Evolutionary conservation across 129 eudicot genomes (phyloP).

Genomic region (Cynara cardunculus): DNA sequence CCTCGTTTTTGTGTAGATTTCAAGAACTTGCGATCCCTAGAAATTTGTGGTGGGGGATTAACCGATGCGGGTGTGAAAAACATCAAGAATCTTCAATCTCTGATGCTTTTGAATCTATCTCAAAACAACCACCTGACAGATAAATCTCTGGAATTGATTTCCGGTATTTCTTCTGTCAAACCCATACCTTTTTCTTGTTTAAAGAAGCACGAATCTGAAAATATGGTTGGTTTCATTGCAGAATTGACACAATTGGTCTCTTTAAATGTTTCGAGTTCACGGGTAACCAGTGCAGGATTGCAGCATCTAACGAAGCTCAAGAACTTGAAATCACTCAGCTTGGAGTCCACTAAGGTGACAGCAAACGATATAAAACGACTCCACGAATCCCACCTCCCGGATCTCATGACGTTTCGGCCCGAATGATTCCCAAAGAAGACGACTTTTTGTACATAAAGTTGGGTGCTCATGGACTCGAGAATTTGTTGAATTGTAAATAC

Average conservation of each 20-base stretch:
- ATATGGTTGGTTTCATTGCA: slow-evolving; percentile 22
- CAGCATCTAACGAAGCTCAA: slow-evolving; percentile 60
- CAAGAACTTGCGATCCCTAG: slow-evolving; percentile 74
- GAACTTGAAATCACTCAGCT: slow-evolving; percentile 67
- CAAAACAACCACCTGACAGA: slow-evolving; percentile 81
- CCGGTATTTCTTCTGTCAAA: slow-evolving; percentile 52
- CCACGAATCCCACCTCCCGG: slow-evolving; percentile 63
- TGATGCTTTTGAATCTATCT: slow-evolving; percentile 78
- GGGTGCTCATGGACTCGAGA: background rate
- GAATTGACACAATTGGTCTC: slow-evolving; percentile 81
- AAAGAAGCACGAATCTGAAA: background rate
- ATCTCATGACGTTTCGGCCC: slow-evolving; percentile 72
- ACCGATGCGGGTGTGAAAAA: slow-evolving; percentile 96
- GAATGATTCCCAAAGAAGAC: slow-evolving; percentile 35
- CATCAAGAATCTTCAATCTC: slow-evolving; percentile 70
- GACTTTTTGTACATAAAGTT: background rate
- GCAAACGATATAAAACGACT: slow-evolving; percentile 83
- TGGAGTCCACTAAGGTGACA: slow-evolving; percentile 93
- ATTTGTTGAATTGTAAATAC: slow-evolving; percentile 30
- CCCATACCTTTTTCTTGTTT: background rate
- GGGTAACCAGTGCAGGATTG: slow-evolving; percentile 74
- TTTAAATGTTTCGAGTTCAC: slow-evolving; percentile 78
- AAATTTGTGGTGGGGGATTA: slow-evolving; percentile 89
- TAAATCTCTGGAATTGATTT: slow-evolving; percentile 73
- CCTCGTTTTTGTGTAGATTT: slow-evolving; percentile 43